Base-by-base conservation (phyloP, 768 basidiomycete genomes). In the Termitomyces sp. region DNA sequence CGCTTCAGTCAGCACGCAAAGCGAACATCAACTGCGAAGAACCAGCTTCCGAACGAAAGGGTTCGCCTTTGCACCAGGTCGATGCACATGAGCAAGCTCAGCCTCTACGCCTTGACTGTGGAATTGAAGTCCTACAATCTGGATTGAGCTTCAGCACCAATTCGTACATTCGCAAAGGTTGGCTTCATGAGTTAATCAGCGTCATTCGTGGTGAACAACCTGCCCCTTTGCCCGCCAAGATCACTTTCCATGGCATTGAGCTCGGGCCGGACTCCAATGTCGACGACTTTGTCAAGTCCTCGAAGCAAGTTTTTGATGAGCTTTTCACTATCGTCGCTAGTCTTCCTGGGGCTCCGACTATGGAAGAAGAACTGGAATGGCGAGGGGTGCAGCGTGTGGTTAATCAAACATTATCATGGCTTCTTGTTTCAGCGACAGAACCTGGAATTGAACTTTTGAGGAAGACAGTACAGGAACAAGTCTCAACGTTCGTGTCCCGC, bases 121-220 rank as follows among this genome's bases (percentile, higher is more conserved):
- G 76, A 32, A 77, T 91, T 13, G 68, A 69, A 4, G 71, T 72
- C 33, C 70, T 90, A 6, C 76, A 74, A 26, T 74, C 80, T 3
- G 86, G 85, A 3, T 70, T 81, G 38, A 75, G 76, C 38, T 87
- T 93, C 62, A 68, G 66, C 1, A 41, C 71, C 2, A 71, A 75
- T 9, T 82, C 86, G 6, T 88, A 84, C 61, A 77, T 87, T 47
- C 81, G 79, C 8, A 84, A 76, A 58, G 88, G 89, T 0, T 75
- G 79, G 66, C 79, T 94, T 18, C 69, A 77, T 57, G 82, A 87
- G 26, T 76, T 92, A 16, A 60, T 85, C 50, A 66, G 75, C n/a
- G 53, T 77, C 53, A 61, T 78, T 20, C 68, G 54, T 35, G 38
- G 35, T 35, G 49, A 58, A 23, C 70, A 23, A 35, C 57, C 18